Base-by-base conservation (phyloP, 345 rosid species). In the Conringia planisiliqua region DNA sequence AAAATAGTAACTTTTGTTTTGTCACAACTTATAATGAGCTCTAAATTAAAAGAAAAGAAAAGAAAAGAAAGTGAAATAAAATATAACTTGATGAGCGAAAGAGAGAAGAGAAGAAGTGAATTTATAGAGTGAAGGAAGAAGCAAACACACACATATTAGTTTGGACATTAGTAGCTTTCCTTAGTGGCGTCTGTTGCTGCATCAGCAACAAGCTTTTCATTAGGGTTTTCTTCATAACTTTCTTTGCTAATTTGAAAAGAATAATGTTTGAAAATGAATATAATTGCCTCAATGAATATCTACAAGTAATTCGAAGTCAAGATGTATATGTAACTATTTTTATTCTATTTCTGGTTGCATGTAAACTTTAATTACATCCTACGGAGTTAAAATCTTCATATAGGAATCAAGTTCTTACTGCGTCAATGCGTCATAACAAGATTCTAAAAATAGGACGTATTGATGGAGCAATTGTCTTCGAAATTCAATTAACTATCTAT, bases 91-190 rank as follows among this genome's bases (percentile, higher is more conserved):
- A 60, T 71, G 75, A 69, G 52, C 48, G 66, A 56, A 54, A 46
- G 5, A 40, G 68, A 14, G 66, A 71, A 64, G 57, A 73, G 13
- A 44, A 27, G 56, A 61, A 68, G 54, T 67, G 91, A 71, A 84
- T 85, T 83, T 83, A 87, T 83, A 85, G 75, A 57, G 63, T 39
- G 57, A 32, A 48, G 18, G 30, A 70, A 5, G 61, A 56, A 73
- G 83, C 10, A 40, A 47, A 54, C 56, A 55, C 17, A 77, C n/a
- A 62, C 13, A 62, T 35, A 33, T 39, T 44, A 73, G 92, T 87
- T 90, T 87, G 96, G 96, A 88, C 89, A 82, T 78, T 88, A 73
- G 96, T 92, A 78, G 74, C 74, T 83, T 44, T 89, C 75, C 73
- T 47, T 17, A 58, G 77, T 77, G 83, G 81, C 58, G 69, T 88